Base-by-base conservation (phyloP, 371 early-diverging fungal genomes). In the Syncephalastrum contaminatum region DNA sequence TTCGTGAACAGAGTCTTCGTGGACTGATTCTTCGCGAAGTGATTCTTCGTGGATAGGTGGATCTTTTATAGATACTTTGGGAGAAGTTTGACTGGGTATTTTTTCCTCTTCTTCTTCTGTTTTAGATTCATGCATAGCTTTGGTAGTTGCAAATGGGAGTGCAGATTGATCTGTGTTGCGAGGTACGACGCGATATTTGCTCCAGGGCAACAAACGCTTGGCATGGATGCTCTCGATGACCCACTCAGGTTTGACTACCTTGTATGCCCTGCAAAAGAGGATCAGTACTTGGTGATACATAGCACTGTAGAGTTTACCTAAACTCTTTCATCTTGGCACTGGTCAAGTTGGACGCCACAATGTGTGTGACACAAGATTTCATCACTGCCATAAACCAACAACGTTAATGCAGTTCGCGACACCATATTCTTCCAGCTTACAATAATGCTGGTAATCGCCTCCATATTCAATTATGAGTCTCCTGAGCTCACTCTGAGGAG, bases 171-270 rank as follows among this genome's bases (percentile, higher is more conserved):
- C 54, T 19, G 49, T 15, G n/a, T 58, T 50, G 8, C 40, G 44
- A 15, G 51, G 51, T 36, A 49, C 52, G 4, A 44, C 53, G 14
- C 81, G 78, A 58, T 87, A 94, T 1, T 63, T 59, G 21, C 73
- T 73, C 91, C 91, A 91, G 1, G 88, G 72, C 18, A 91, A 72
- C 39, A 86, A 60, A 51, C 63, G 69, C 19, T 67, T 64, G 3
- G 76, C 82, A 18, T 73, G 67, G 21, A 91, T 73, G 19, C 84
- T 83, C 19, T 93, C 92, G 0, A 71, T 62, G 10, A 95, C 72
- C 94, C 94, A 95, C 18, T 80, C 80, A 6, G 94, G 91, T 19
- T 67, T 82, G 4, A 92, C 91, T 0, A 95, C 86, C 39, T 82
- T 83, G 73, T 88, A 87, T 39, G 75, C 64, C 27, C 84, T 86